Base-by-base conservation (phyloP, 495 filamentous ascomycete species). In the Oleoguttula mirabilis region DNA sequence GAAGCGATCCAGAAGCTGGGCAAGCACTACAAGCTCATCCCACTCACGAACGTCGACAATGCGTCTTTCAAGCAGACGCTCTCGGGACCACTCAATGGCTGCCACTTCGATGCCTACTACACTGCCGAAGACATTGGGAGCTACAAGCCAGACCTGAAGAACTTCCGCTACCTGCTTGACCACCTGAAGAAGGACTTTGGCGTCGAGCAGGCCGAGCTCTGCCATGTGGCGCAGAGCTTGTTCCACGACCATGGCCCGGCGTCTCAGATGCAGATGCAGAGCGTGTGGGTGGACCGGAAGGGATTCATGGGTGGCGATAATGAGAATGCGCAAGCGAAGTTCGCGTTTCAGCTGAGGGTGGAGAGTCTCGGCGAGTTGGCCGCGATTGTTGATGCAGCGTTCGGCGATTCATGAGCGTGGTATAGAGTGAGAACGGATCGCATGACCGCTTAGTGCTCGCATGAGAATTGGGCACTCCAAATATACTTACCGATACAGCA, bases 101-200 rank as follows among this genome's bases (percentile, higher is more conserved):
- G 62, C 0, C 34, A 45, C 3, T 88, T 88, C 43, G 80, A 84
- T 51, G 69, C 69, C 11, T 65, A 84, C 16, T 76, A 79, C 57
- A 86, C 82, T 12, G 84, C 84, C 7, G 68, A 87, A 63, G 71
- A 79, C 31, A 73, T 88, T 24, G 81, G 84, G 8, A 66, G 62
- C 6, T 90, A 88, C 57, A 90, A 88, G 64, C 84, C 84, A 0
- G 64, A 69, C 43, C 53, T 63, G 24, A 44, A 46, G 23, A 87
- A 85, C 49, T 93, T 88, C 50, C 57, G 67, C 39, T 82, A 80
- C 43, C 57, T 86, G 59, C 62, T 84, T 17, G 37, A 45, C 11
- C 64, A 70, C 8, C 67, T 73, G 14, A 58, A 70, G 54, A 45
- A 51, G n/a, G 67, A 72, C 6, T 72, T 83, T 45, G 77, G 70